These are phyloP conservation scores for Hordeum pubiflorum DNA, from an alignment of 202 grass and related monocot genomes.

Conservation along the genomic window DNA sequence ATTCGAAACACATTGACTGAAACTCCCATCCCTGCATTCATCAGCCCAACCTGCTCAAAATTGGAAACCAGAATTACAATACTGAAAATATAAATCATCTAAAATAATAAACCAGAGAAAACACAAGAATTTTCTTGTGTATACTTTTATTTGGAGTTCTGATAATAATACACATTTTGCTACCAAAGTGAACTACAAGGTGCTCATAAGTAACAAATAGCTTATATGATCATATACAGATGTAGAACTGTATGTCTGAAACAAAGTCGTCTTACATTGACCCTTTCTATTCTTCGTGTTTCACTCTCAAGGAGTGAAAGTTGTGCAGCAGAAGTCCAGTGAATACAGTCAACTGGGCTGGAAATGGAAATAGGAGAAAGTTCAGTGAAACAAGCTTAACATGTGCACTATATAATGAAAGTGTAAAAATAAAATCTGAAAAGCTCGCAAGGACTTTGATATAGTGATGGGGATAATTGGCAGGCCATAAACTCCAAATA, in stretches of 20 bases:
- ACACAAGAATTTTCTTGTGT: not conserved
- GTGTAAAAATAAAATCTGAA: not conserved
- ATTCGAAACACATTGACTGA: slow-evolving; percentile 51
- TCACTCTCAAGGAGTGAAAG: slow-evolving; percentile 85
- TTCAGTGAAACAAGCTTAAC: not conserved
- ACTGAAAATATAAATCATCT: not conserved
- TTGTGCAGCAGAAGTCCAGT: slow-evolving; percentile 90
- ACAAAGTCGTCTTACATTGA: slow-evolving; percentile 56
- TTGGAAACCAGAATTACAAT: not conserved
- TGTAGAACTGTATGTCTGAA: not conserved
- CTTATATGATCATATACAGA: not conserved
- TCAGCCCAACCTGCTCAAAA: slow-evolving; percentile 65
- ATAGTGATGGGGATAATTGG: not conserved
- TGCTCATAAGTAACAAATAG: not conserved
- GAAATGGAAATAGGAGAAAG: slow-evolving; percentile 20
- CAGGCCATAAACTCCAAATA: not conserved
- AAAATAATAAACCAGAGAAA: not conserved
- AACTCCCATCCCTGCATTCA: slow-evolving; percentile 60
- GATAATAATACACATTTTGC: not conserved
- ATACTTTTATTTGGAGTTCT: not conserved
- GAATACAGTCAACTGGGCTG: slow-evolving; percentile 97
- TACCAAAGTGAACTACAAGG: not conserved
- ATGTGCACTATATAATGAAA: not conserved
- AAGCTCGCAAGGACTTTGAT: not conserved
- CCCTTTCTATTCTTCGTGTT: slow-evolving; percentile 79